phyloP scores from a whole-genome alignment of 2,329 filamentous ascomycete species.

The Xylaria sp. region DNA sequence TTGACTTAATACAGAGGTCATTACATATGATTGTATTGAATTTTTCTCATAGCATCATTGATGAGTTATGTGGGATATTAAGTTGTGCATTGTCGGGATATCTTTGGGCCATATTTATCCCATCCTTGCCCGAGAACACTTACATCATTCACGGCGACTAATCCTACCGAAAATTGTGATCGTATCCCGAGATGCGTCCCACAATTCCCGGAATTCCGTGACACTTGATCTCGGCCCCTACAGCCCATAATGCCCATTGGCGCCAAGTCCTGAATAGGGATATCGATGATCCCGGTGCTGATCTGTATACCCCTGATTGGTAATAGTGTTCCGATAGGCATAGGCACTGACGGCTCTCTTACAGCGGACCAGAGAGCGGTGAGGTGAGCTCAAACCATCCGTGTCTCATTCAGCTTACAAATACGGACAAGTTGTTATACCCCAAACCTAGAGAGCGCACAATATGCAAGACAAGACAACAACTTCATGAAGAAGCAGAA shows the following conservation, averaged over 20 bases:
- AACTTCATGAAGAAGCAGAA: neutral
- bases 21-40: neutral
- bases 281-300: neutral
- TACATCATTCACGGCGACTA: neutral
- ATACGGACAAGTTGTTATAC: constrained; percentile 22
- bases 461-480: neutral
- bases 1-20: neutral
- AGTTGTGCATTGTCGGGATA: too few species aligned
- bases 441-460: neutral
- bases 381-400: constrained; percentile 19
- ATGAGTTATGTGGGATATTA: too few species aligned
- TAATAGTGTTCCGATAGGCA: constrained; percentile 12
- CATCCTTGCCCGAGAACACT: neutral
- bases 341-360: neutral
- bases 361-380: constrained; percentile 15
- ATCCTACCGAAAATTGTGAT: neutral
- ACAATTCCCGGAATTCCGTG: constrained; percentile 3
- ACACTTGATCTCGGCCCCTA: neutral
- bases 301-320: neutral
- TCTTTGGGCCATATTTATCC: neutral
- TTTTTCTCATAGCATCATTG: neutral
- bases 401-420: constrained; percentile 26
- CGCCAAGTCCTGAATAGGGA: too few species aligned
- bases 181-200: neutral
- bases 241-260: neutral